Evolutionary conservation across 805 yeast genomes (phyloP).

Genomic region (Alloascoidea hylecoeti): DNA sequence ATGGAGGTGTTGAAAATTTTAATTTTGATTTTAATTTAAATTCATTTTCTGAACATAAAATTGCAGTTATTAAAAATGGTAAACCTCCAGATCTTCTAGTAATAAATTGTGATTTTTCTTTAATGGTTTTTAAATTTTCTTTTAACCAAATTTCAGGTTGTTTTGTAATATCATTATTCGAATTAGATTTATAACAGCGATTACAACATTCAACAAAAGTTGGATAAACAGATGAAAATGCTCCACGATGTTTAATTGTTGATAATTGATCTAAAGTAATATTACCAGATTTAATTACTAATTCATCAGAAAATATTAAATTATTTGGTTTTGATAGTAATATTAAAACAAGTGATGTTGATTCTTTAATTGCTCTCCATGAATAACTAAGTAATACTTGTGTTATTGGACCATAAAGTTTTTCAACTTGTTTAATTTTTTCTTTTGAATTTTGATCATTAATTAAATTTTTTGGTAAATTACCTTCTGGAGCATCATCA

Average conservation of each 20-base stretch:
- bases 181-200: slow-evolving; percentile 25
- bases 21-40: too few species aligned
- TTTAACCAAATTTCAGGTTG: slow-evolving; percentile 46
- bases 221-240: slow-evolving; percentile 80
- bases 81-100: slow-evolving; percentile 90
- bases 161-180: slow-evolving; percentile 16
- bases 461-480: slow-evolving; percentile 31
- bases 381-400: slow-evolving; percentile 49
- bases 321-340: slow-evolving; percentile 20
- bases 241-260: slow-evolving; percentile 78
- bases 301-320: slow-evolving; percentile 12
- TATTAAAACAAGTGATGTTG: slow-evolving; percentile 37
- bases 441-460: slow-evolving; percentile 20
- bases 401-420: slow-evolving; percentile 20
- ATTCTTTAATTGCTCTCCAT: slow-evolving; percentile 77
- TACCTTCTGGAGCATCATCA: slow-evolving; percentile 62
- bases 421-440: too few species aligned
- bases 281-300: slow-evolving; percentile 29
- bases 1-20: slow-evolving; percentile 19
- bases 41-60: slow-evolving; percentile 36
- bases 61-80: slow-evolving; percentile 66
- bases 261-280: slow-evolving; percentile 53
- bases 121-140: slow-evolving; percentile 35
- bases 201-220: slow-evolving; percentile 55
- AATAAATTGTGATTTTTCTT: slow-evolving; percentile 48